These are phyloP conservation scores for Phlegmacium glaucopus DNA, from an alignment of 768 basidiomycete genomes.

Conservation along the genomic window DNA sequence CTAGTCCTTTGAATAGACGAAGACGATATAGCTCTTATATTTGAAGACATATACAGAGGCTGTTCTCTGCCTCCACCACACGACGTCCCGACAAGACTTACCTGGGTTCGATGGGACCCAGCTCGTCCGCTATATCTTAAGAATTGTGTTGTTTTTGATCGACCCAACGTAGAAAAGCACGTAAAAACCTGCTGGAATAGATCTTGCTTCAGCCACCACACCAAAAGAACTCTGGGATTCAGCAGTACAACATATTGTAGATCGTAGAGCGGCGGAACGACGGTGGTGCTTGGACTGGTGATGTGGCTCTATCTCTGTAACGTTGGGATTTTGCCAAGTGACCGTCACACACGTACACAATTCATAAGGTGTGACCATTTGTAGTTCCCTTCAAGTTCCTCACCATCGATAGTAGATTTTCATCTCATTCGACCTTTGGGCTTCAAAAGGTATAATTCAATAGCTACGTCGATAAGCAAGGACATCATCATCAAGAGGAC, in stretches of 20 bases:
- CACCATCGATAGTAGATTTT: no score
- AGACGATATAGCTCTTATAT: constrained; percentile 79
- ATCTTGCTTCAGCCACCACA: constrained; percentile 13
- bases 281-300: constrained; percentile 53
- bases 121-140: constrained; percentile 58
- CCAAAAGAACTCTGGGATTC: constrained; percentile 70
- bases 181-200: constrained; percentile 40
- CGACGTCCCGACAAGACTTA: constrained; percentile 66
- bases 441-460: no score
- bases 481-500: no score
- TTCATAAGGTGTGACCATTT: no score
- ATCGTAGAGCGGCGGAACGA: constrained; percentile 57
- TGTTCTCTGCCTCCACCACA: constrained; percentile 79
- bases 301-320: no score
- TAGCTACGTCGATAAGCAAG: no score
- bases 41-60: constrained; percentile 84
- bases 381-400: no score
- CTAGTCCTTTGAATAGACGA: constrained; percentile 77
- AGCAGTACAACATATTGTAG: constrained; percentile 56
- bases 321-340: no score
- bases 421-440: no score
- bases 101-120: constrained; percentile 81
- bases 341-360: no score
- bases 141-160: constrained; percentile 85
- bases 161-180: constrained; percentile 71